Conservation (phyloP, 1,284 basidiomycete species). For the Cystobasidium slooffiae region DNA sequence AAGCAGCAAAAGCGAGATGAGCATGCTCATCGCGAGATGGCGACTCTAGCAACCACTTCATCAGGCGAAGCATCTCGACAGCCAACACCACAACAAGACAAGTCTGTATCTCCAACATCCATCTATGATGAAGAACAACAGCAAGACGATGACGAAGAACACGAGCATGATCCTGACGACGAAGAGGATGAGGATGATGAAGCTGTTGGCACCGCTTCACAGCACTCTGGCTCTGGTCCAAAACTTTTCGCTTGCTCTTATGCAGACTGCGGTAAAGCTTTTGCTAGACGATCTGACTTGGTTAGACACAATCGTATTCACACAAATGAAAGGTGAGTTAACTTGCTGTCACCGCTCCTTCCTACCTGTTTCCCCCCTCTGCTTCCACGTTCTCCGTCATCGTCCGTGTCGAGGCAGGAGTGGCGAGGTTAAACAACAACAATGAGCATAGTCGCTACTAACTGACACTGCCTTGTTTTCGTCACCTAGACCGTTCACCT, state of each 20-base stretch:
- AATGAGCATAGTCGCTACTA: background rate
- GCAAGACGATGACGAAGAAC: conserved; percentile 5
- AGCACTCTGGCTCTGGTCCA: conserved; percentile 11
- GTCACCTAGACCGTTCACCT: conserved; percentile 47
- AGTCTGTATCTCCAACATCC: background rate
- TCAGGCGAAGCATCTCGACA: conserved; percentile 1
- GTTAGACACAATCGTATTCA: conserved; percentile 61
- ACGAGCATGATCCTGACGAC: background rate
- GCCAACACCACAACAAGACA: background rate
- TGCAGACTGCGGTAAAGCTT: conserved; percentile 59
- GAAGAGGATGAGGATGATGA: background rate
- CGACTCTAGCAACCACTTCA: background rate
- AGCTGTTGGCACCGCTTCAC: no score
- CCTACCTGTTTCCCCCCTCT: conserved; percentile 3
- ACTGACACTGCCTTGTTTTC: conserved; percentile 16
- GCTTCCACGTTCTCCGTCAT: background rate
- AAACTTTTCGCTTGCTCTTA: conserved; percentile 56
- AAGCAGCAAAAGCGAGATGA: conserved; percentile 12
- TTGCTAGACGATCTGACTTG: conserved; percentile 61
- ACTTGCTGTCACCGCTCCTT: no score
- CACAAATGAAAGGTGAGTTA: conserved; percentile 53
- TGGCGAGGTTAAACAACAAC: background rate
- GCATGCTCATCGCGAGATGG: background rate
- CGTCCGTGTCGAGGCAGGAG: background rate
- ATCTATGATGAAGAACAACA: conserved; percentile 1